Percentiles rank a stretch among this genome's conserved stretches.
phyloP scores from a whole-genome alignment of 2,329 filamentous ascomycete species.

The Nigrospora sphaerica region DNA sequence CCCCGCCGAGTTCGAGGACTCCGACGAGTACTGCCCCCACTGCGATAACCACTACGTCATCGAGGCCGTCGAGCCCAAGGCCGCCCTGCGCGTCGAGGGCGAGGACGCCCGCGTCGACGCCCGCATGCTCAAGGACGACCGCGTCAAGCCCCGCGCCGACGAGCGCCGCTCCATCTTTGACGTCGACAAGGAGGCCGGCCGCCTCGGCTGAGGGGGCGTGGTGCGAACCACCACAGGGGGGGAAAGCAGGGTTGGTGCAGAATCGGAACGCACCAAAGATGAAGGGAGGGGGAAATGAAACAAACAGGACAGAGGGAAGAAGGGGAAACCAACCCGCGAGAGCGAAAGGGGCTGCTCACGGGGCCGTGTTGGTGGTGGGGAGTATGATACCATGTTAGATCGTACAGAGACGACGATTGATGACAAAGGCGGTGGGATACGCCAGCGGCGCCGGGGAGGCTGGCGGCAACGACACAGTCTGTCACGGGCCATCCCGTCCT shows the following conservation, averaged over 20 bases:
- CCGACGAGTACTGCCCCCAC: conserved; percentile 97
- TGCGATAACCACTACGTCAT: conserved; percentile 98
- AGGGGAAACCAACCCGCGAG: too few relatives aligned
- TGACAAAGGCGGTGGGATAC: not conserved
- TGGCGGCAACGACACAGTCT: too few relatives aligned
- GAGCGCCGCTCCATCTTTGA: conserved; percentile 62
- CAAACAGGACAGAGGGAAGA: too few relatives aligned
- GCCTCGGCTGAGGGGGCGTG: conserved; percentile 63
- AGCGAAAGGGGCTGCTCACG: not conserved
- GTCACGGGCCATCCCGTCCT: too few relatives aligned
- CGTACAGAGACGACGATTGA: conserved; percentile 1
- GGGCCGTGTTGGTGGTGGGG: not conserved
- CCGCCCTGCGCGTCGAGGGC: conserved; percentile 79
- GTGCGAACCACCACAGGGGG: too few relatives aligned
- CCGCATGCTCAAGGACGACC: conserved; percentile 89
- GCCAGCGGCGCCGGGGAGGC: too few relatives aligned
- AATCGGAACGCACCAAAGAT: too few relatives aligned
- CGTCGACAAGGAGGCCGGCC: conserved; percentile 66
- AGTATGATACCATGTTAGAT: conserved; percentile 8
- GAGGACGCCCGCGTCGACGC: conserved; percentile 82
- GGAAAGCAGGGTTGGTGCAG: conserved; percentile 2
- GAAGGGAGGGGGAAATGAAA: too few relatives aligned
- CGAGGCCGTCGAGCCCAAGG: conserved; percentile 78
- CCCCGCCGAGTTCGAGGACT: conserved; percentile 84
- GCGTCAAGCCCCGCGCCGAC: conserved; percentile 44